phyloP scores from a whole-genome alignment of 805 yeast genomes.

The Lachancea lanzarotensis region DNA sequence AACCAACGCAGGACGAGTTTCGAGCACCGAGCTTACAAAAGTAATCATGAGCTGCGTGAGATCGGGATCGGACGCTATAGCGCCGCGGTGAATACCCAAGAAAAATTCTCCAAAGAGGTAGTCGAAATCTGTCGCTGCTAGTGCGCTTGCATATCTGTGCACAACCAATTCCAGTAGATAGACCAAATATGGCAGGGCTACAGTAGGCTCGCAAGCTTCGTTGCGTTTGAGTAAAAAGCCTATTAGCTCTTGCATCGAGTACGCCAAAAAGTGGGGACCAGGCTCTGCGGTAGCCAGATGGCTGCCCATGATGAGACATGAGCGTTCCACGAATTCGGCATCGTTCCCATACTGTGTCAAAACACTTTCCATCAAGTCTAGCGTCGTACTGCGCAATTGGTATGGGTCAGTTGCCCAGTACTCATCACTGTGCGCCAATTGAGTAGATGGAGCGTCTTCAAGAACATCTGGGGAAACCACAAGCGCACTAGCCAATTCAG shows the following conservation, averaged over 20 bases:
- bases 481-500: constrained; percentile 67
- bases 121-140: constrained; percentile 32
- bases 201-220: constrained; percentile 24
- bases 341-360: constrained; percentile 35
- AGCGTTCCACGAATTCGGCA: constrained; percentile 51
- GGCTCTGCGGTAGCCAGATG: constrained; percentile 23
- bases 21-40: constrained; percentile 45
- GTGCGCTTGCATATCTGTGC: constrained; percentile 31
- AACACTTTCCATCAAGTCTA: constrained; percentile 39
- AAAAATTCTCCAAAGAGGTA: constrained; percentile 37
- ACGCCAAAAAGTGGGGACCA: constrained; percentile 29
- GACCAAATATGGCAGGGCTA: constrained; percentile 40
- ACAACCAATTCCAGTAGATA: constrained; percentile 42
- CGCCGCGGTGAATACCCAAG: constrained; percentile 27
- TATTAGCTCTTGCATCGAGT: constrained; percentile 25
- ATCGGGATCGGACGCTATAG: constrained; percentile 52
- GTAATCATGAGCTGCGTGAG: constrained; percentile 45
- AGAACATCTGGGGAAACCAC: constrained; percentile 45
- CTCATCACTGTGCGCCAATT: constrained; percentile 24
- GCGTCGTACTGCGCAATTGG: constrained; percentile 37
- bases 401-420: constrained; percentile 49
- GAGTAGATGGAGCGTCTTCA: constrained; percentile 20
- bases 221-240: constrained; percentile 22
- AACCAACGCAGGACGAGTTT: constrained; percentile 43
- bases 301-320: constrained; percentile 49